A percentile compares a stretch with the other conserved stretches of the same genome.
These are phyloP conservation scores for Mariannaea sp. DNA, from an alignment of 2,329 filamentous ascomycete genomes.

Conservation along the genomic window DNA sequence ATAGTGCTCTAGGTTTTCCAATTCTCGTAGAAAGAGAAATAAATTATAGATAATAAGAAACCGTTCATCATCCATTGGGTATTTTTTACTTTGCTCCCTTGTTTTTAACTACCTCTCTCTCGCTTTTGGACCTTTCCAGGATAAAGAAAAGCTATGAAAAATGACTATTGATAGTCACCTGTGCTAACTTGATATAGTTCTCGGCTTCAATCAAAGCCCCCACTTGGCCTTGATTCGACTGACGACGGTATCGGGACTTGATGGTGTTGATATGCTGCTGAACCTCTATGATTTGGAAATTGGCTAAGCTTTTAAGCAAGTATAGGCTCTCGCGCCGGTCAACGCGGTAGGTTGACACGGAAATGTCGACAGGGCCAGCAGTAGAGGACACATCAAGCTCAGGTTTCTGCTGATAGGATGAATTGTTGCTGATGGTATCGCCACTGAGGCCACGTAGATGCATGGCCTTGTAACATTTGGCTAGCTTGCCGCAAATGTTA, in stretches of 20 bases:
- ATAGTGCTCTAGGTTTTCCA: too few relatives aligned
- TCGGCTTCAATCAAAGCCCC: not conserved
- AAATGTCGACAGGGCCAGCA: not conserved
- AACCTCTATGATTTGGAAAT: not conserved
- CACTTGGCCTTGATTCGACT: not conserved
- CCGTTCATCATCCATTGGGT: too few relatives aligned
- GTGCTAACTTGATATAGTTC: not conserved
- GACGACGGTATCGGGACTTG: not conserved
- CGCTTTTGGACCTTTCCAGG: not conserved
- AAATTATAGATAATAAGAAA: too few relatives aligned
- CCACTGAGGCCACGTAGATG: not conserved
- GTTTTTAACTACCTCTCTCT: too few relatives aligned
- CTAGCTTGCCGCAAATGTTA: not conserved
- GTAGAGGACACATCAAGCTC: not conserved
- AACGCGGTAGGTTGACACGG: not conserved
- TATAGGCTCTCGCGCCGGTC: not conserved
- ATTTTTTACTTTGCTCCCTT: too few relatives aligned
- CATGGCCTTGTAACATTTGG: not conserved
- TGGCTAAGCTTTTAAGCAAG: not conserved
- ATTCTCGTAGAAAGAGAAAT: too few relatives aligned
- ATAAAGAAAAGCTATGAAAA: not conserved
- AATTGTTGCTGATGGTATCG: not conserved
- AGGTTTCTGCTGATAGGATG: not conserved
- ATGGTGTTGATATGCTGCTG: not conserved
- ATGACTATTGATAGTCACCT: not conserved